A percentile compares a stretch with the other conserved stretches of the same genome.
Evolutionary conservation across 768 basidiomycete species (phyloP).

Genomic region (Dioszegia hungarica): DNA sequence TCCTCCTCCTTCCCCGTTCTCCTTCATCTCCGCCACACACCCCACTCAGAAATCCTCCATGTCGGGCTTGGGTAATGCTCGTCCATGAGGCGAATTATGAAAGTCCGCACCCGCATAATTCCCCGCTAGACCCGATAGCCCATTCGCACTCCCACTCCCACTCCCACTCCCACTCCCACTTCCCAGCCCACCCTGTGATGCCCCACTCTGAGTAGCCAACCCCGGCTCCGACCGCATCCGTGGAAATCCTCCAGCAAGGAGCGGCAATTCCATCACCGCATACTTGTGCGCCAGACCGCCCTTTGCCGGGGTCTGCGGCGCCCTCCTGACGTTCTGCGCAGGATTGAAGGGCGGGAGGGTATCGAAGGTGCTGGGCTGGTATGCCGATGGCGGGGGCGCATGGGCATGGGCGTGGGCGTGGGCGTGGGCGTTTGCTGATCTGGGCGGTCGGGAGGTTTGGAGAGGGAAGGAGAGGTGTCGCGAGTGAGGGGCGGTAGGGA

Average conservation of each 20-base stretch:
- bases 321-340: slow-evolving; percentile 32
- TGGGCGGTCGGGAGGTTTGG: background rate
- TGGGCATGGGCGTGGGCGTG: too few relatives aligned
- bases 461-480: slow-evolving; percentile 5
- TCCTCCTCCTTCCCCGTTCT: background rate
- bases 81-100: slow-evolving; percentile 37
- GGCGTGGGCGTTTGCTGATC: background rate
- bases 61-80: slow-evolving; percentile 34
- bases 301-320: slow-evolving; percentile 38
- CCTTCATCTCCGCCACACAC: background rate
- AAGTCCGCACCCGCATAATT: slow-evolving; percentile 41
- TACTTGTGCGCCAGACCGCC: background rate
- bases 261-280: slow-evolving; percentile 15
- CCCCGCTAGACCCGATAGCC: background rate
- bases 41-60: slow-evolving; percentile 31
- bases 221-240: slow-evolving; percentile 8
- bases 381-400: slow-evolving; percentile 11
- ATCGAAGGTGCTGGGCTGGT: background rate
- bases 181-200: background rate
- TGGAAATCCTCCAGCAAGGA: slow-evolving; percentile 31
- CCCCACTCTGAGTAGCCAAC: background rate
- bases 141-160: background rate
- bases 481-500: background rate
- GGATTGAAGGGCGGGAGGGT: slow-evolving; percentile 24
- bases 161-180: background rate